Base-by-base conservation (phyloP, 164 flowering plant species). In the Umbellularia californica region DNA sequence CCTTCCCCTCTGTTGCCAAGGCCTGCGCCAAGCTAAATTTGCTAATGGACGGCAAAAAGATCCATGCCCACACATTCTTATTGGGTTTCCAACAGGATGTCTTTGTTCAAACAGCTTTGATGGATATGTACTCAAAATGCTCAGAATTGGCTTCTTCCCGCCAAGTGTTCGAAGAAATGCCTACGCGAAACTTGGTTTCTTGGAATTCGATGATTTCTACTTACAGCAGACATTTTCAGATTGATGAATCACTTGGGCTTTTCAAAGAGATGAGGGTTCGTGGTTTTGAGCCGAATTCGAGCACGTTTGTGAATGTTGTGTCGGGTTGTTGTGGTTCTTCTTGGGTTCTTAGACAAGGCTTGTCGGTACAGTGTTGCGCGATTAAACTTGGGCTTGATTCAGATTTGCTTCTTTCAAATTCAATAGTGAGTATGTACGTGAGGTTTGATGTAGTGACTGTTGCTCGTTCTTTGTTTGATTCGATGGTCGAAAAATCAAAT, bases 141-240 rank as follows among this genome's bases (percentile, higher is more conserved):
- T 72, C 73, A 11, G 35, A 68, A 55, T 55, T 80, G 68, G 47
- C 19, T 24, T 55, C 72, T 73, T 62, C 88, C 25, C 73, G 79
- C 23, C 78, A 58, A 19, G 22, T 85, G 75, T 85, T 85, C 17
- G 87, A 85, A 30, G 81, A 85, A 82, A 85, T 83, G 84, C 69
- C 80, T 9, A 1, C 65, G 0, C 77, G 72, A 79, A 84, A 68
- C 66, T 41, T 77, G 14, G 78, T 82, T 63, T 73, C 85, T 63
- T 84, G 82, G 82, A 83, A 83, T 64, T 69, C 83, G 9, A 81
- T 83, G 75, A 78, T 85, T 58, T 73, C 84, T 60, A 83, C 79
- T 12, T 80, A 83, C 58, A 78, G 75, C 58, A 77, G 77, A 23
- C 30, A 50, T 68, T 75, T 27, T 33, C 62, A 9, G 47, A 58